Evolutionary conservation across 2,329 filamentous ascomycete genomes (phyloP), one percentile per base, ranked within the genome.

Genomic region (Dactylellina cionopaga): DNA sequence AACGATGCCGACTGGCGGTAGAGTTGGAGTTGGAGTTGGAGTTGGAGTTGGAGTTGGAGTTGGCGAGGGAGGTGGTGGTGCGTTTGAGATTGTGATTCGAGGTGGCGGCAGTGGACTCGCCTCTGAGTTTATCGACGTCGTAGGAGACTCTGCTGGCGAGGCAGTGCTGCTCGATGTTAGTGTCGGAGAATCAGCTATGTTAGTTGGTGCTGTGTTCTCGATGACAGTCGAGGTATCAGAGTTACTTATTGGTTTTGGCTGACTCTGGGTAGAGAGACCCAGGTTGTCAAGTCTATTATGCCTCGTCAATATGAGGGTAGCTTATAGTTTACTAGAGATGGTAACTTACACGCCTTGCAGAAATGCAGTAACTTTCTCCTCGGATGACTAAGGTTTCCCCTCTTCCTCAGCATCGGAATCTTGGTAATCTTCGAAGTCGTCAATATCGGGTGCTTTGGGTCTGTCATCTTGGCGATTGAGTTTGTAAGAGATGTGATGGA

Each of bases 351-450:
- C 11, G 22, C n/a, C 10, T 13, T 19, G 3, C 3, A 59, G 25
- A 9, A 59, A 59, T 1, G 15, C 43, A 9, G 44, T 2, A 33
- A 24, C 37, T 33, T 10, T 37, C 11, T 44, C 22, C 0, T 25
- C 35, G 3, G 37, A 27, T 5, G 47, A 6, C 11, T 4, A 19
- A 10, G n/a, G n/a, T 59, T 25, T 25, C 29, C 24, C n/a, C n/a
- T 37, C 15, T 11, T 25, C 55, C 10, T 43, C 55, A 7, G 22
- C 55, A 10, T 37, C 39, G 13, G 25, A 47, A 10, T 59, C 55
- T 1, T 25, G 39, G 55, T 59, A 47, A 10, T 59, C 41, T 59
- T 59, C 55, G 41, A 46, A 27, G 55, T 47, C 41, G 39, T 46
- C 41, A 25, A 6, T 6, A 35, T 35, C n/a, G n/a, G n/a, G n/a